Evolutionary conservation across 2,329 filamentous ascomycete species (phyloP).

Genomic region (Sporothrix dimorphospora): DNA sequence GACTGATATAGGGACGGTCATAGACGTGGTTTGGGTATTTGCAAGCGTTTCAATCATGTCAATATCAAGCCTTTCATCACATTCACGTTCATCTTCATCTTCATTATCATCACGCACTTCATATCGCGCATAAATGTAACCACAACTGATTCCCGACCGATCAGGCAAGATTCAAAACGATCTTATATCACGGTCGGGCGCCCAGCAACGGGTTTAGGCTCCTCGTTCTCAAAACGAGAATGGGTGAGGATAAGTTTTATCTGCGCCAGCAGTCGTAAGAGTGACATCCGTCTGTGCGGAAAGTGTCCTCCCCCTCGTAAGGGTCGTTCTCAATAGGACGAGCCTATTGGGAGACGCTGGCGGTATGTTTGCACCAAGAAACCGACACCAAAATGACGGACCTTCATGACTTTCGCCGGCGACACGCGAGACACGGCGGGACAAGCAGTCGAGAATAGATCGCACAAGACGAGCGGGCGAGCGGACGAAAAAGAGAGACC

Average conservation of each 20-base stretch:
- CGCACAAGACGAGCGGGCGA: not conserved
- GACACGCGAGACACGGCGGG: slow-evolving; percentile 2
- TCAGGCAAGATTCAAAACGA: slow-evolving; percentile 39
- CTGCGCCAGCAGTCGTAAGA: slow-evolving; percentile 12
- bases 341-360: not conserved
- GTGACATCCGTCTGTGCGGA: not conserved
- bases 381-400: not conserved
- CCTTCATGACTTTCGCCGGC: not conserved
- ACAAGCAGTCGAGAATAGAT: not conserved
- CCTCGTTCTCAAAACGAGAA: slow-evolving; percentile 21
- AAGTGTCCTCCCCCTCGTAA: slow-evolving; percentile 11
- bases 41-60: not conserved
- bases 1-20: not conserved
- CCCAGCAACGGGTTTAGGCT: slow-evolving; percentile 40
- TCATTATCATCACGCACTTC: not conserved
- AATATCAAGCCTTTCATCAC: not conserved
- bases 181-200: slow-evolving; percentile 39
- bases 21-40: not conserved
- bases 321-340: slow-evolving; percentile 10
- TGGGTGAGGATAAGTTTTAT: slow-evolving; percentile 18
- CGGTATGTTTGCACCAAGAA: not conserved
- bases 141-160: slow-evolving; percentile 41
- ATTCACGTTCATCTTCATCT: not conserved
- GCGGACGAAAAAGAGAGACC: not conserved
- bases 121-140: slow-evolving; percentile 36